Base-by-base conservation (phyloP, 306 rosid species). In the Styphnolobium japonicum region DNA sequence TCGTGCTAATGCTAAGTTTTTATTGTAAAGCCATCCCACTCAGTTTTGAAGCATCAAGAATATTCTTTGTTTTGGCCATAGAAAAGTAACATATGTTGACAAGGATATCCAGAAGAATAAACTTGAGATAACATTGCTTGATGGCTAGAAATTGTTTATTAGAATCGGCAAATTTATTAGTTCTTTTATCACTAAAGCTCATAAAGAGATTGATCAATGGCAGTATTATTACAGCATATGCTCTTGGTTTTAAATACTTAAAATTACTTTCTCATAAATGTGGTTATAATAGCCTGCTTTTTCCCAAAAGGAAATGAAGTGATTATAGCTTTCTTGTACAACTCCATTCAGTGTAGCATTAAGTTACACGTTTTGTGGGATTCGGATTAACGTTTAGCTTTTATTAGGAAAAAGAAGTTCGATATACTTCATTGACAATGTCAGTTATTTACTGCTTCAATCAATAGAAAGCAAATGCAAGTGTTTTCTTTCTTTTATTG, bases 71-170 rank as follows among this genome's bases (percentile, higher is more conserved):
- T 75, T 79, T 73, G 61, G 74, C 36, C n/a, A n/a, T 45, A 53
- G 40, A 75, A 67, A 68, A 45, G 71, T 63, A 36, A 40, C 71
- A 60, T 33, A 7, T 52, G 14, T 71, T 53, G 52, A 15, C 29
- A 75, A 63, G 87, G 45, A 84, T 84, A 80, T 84, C 10, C 85
- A 69, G 7, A 53, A 64, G 87, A 84, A 84, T 80, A 84, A 80
- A 80, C 87, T 80, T 34, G 36, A 69, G 33, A 67, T 6, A 83
- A 66, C 79, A 71, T 80, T 80, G 71, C 87, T 75, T 80, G 23
- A 43, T 43, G 49, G 49, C 36, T 69, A 33, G 79, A 62, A 68
- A 80, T 69, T 69, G 29, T 39, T 65, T n/a, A 58, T 18, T 46
- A 34, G 11, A 22, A 34, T 60, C 9, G 72, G 53, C 6, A 67